These are phyloP conservation scores for Domatiomyces catenatus DNA, from an alignment of 2,329 filamentous ascomycete species.

Conservation along the genomic window DNA sequence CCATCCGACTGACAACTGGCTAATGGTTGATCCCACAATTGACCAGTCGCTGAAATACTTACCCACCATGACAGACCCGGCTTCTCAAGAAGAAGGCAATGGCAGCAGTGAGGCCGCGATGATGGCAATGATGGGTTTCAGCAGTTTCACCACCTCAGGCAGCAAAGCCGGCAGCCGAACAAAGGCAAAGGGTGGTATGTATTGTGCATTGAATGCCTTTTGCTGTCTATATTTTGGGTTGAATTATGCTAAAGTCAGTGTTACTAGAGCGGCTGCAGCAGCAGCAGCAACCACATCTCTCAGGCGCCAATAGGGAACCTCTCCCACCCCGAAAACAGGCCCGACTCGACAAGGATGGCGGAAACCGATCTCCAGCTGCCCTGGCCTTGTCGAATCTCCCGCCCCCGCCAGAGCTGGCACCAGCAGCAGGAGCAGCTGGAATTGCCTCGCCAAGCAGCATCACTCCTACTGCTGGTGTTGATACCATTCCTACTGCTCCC, in stretches of 20 bases:
- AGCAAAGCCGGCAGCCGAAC: constrained; percentile 5
- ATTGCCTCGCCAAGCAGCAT: too few relatives aligned
- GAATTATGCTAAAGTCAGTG: too few relatives aligned
- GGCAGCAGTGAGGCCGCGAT: constrained; percentile 6
- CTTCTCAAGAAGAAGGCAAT: background rate
- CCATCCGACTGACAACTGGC: too few relatives aligned
- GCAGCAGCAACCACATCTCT: constrained; percentile 3
- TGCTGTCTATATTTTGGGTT: constrained; percentile 2
- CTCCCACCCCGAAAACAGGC: background rate
- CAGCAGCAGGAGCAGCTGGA: too few relatives aligned
- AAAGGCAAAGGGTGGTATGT: constrained; percentile 3
- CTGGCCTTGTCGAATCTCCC: too few relatives aligned
- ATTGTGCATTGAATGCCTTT: background rate
- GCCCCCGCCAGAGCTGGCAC: too few relatives aligned
- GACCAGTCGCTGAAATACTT: background rate
- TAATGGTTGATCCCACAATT: too few relatives aligned
- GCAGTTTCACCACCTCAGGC: constrained; percentile 10
- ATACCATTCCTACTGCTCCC: too few relatives aligned
- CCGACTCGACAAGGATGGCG: background rate
- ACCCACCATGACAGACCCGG: background rate
- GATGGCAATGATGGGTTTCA: constrained; percentile 15
- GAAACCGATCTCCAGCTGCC: too few relatives aligned
- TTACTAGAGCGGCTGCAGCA: constrained; percentile 3
- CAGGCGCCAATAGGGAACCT: background rate
- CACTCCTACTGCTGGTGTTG: too few relatives aligned